Evolutionary conservation across 2,329 filamentous ascomycete species (phyloP).

Genomic region (Aspergillus brasiliensis): DNA sequence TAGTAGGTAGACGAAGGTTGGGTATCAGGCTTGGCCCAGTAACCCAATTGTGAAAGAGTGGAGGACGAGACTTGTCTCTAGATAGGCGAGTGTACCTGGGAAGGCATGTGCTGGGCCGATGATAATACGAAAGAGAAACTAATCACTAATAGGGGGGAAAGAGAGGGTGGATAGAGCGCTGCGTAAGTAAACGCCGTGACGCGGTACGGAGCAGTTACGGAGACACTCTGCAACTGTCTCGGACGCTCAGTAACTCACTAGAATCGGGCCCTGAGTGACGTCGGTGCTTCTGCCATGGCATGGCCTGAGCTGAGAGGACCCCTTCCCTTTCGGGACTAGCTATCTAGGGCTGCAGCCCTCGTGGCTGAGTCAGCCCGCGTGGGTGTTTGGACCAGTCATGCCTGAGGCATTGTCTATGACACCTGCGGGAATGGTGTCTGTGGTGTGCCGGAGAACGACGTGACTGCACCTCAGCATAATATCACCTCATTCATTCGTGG

Average conservation of each 20-base stretch:
- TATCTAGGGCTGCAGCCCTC: slow-evolving; percentile 29
- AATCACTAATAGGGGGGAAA: slow-evolving; percentile 3
- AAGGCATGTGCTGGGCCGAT: slow-evolving; percentile 10
- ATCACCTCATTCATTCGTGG: slow-evolving; percentile 37
- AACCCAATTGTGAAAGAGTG: slow-evolving; percentile 15
- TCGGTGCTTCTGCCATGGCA: slow-evolving; percentile 20
- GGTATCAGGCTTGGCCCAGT: slow-evolving; percentile 13
- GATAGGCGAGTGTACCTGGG: slow-evolving; percentile 12
- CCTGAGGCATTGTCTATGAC: slow-evolving; percentile 28
- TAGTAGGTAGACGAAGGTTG: background rate
- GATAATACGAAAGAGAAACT: slow-evolving; percentile 2
- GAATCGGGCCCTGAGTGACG: slow-evolving; percentile 27
- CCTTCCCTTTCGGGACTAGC: slow-evolving; percentile 6
- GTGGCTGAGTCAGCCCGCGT: slow-evolving; percentile 14
- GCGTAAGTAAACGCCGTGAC: slow-evolving; percentile 12
- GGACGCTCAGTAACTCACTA: background rate
- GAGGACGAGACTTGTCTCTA: slow-evolving; percentile 9
- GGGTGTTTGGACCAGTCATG: slow-evolving; percentile 16
- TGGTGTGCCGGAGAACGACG: slow-evolving; percentile 28
- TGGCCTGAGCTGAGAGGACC: background rate
- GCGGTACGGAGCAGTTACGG: slow-evolving; percentile 4
- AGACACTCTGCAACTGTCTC: background rate
- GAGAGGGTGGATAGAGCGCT: background rate
- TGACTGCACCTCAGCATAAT: slow-evolving; percentile 36
- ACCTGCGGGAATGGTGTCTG: slow-evolving; percentile 32